Evolutionary conservation across 805 yeast species (phyloP), one percentile per base, ranked within the genome.

Genomic region (Cyberlindnera mrakii): DNA sequence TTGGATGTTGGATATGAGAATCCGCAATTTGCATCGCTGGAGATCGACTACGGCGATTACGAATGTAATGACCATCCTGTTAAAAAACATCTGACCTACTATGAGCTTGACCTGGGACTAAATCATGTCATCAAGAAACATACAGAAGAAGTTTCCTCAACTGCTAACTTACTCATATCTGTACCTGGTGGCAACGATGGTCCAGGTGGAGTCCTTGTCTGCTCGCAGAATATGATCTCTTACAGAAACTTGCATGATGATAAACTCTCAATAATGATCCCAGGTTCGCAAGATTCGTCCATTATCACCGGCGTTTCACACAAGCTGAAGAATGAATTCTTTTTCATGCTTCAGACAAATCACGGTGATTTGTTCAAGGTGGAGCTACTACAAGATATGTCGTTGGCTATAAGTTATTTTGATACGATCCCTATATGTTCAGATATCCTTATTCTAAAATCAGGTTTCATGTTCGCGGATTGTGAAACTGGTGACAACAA

Each of bases 101-200:
- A 91, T 63, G 91, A 87, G 55, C 64, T 90, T 20, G 97, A 93
- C 59, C 71, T 86, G 33, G 96, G 97, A 1, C 66, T 91, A 37
- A 90, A 90, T 55, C 85, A 83, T 57, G 75, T 90, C 2, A 70
- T 84, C 1, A 74, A 72, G 44, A 71, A 70, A 50, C 71, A 63
- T 63, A 57, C 73, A n/a, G 71, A 60, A 34, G 57, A 47, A 7
- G 61, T 78, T 2, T 55, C 63, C 1, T 50, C 50, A 19, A 45
- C 71, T 1, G 66, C 90, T 1, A 76, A 71, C 47, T 66, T 74
- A 42, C 46, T 90, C 6, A 48, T 87, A n/a, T 67, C 82, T 0
- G 67, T 89, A 14, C 96, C 96, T 0, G 85, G 82, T 3, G 82
- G 78, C 7, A 63, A 67, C n/a, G 81, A 80, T 41, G 87, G 85